Percentiles rank a stretch among this genome's conserved stretches.
phyloP scores from a whole-genome alignment of 1,284 basidiomycete species.

The Cryptococcus sp. region DNA sequence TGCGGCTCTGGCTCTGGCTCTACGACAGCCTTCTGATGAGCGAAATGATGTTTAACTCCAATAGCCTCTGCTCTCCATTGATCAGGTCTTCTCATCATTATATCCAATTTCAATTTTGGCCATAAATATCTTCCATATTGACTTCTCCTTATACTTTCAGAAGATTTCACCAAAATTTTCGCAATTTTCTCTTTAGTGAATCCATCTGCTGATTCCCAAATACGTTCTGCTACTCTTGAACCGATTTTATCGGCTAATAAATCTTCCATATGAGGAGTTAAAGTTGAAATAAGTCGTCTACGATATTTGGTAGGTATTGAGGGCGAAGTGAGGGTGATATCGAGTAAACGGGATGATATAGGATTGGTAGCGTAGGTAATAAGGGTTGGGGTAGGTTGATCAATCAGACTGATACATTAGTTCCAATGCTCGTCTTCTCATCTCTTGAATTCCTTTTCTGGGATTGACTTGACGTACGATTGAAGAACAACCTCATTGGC shows the following conservation, averaged over 20 bases:
- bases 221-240: constrained; percentile 77
- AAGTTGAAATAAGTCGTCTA: constrained; percentile 64
- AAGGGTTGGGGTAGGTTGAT: constrained; percentile 59
- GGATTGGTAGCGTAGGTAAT: constrained; percentile 65
- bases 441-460: no score
- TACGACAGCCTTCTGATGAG: constrained; percentile 36
- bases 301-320: constrained; percentile 64
- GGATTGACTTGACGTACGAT: constrained; percentile 53
- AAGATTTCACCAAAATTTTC: constrained; percentile 65
- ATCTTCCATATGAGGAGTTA: constrained; percentile 69
- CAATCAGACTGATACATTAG: constrained; percentile 54
- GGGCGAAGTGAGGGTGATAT: constrained; percentile 66
- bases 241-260: constrained; percentile 84
- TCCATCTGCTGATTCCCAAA: constrained; percentile 80
- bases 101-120: constrained; percentile 68
- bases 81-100: constrained; percentile 70
- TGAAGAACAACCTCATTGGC: constrained; percentile 63
- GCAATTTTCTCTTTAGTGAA: constrained; percentile 92
- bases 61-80: constrained; percentile 69
- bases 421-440: not conserved
- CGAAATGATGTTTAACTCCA: constrained; percentile 43
- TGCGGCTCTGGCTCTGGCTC: constrained; percentile 1
- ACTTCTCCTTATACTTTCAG: constrained; percentile 65
- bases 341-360: constrained; percentile 74
- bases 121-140: constrained; percentile 83